Percentiles rank a stretch among this genome's conserved stretches.
Evolutionary conservation across 1,284 basidiomycete genomes (phyloP).

Genomic region (Cerioporus squamosus): DNA sequence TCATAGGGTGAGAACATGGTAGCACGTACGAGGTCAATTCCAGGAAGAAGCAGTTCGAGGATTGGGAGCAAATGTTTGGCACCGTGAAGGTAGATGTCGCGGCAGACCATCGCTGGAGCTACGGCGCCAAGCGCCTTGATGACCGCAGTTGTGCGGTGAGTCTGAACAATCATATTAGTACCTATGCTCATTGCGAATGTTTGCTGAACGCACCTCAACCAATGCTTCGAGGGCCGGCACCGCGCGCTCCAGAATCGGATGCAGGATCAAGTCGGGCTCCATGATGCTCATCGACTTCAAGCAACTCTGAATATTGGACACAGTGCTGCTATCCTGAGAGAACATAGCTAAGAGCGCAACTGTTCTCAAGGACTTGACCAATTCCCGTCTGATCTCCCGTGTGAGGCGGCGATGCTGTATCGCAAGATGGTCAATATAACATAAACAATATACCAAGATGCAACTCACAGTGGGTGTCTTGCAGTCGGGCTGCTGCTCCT

Average conservation of each 20-base stretch:
- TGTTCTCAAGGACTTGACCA: constrained; percentile 84
- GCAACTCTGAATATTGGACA: constrained; percentile 70
- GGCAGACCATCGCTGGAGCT: constrained; percentile 78
- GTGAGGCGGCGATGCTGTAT: constrained; percentile 76
- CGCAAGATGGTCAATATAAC: not conserved
- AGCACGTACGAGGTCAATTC: constrained; percentile 73
- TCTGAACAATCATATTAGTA: constrained; percentile 45
- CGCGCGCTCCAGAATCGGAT: constrained; percentile 85
- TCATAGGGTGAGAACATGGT: not conserved
- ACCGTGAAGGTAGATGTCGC: constrained; percentile 77
- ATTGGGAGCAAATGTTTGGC: constrained; percentile 86
- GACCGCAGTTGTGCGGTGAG: constrained; percentile 83
- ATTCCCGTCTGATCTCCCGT: constrained; percentile 79
- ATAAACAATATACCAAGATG: not conserved
- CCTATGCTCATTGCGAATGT: not conserved
- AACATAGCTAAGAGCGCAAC: constrained; percentile 91
- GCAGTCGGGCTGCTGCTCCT: constrained; percentile 82
- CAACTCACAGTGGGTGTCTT: constrained; percentile 71
- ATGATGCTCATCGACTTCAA: constrained; percentile 79
- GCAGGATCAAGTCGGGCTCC: constrained; percentile 88
- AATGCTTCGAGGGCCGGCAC: constrained; percentile 86
- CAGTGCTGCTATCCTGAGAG: constrained; percentile 74
- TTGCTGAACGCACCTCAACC: constrained; percentile 57
- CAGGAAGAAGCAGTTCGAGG: constrained; percentile 86
- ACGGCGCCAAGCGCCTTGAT: constrained; percentile 87